phyloP scores from a whole-genome alignment of 106 monocot species.

The Iris macrosiphon region DNA sequence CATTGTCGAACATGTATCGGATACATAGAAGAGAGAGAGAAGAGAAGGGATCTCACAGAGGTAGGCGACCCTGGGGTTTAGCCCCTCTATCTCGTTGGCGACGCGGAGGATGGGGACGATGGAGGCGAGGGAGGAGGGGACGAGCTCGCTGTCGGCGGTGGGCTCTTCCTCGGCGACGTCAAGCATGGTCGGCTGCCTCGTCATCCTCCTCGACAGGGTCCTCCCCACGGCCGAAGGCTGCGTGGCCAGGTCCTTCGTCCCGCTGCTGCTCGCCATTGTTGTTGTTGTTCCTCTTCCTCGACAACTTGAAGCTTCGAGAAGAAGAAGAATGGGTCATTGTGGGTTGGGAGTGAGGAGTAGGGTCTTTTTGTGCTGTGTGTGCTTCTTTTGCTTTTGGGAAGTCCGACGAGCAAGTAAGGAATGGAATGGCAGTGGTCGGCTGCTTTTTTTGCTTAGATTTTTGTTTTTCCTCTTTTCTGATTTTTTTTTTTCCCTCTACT shows the following conservation, averaged over 20 bases:
- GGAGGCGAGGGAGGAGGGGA: slow-evolving; percentile 66
- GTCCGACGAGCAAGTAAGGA: slow-evolving; percentile 6
- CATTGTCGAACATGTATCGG: too few species aligned
- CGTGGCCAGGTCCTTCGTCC: slow-evolving; percentile 14
- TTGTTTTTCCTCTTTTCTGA: too few species aligned
- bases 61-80: slow-evolving; percentile 73
- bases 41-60: slow-evolving; percentile 39
- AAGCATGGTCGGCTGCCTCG: slow-evolving; percentile 56
- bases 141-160: slow-evolving; percentile 69
- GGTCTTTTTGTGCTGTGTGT: slow-evolving; percentile 1
- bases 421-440: too few species aligned
- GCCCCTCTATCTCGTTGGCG: slow-evolving; percentile 79
- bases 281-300: background rate
- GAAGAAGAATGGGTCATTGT: background rate
- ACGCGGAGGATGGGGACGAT: slow-evolving; percentile 92
- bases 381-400: slow-evolving; percentile 11
- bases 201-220: slow-evolving; percentile 57
- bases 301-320: background rate
- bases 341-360: background rate
- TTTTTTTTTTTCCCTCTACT: too few species aligned
- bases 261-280: slow-evolving; percentile 54
- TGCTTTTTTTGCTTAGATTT: too few species aligned
- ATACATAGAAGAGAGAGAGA: too few species aligned
- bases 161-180: slow-evolving; percentile 51
- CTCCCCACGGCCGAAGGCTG: slow-evolving; percentile 10